Evolutionary conservation across 2,329 filamentous ascomycete genomes (phyloP), one percentile per base, ranked within the genome.

Genomic region (Stemphylium lycopersici): DNA sequence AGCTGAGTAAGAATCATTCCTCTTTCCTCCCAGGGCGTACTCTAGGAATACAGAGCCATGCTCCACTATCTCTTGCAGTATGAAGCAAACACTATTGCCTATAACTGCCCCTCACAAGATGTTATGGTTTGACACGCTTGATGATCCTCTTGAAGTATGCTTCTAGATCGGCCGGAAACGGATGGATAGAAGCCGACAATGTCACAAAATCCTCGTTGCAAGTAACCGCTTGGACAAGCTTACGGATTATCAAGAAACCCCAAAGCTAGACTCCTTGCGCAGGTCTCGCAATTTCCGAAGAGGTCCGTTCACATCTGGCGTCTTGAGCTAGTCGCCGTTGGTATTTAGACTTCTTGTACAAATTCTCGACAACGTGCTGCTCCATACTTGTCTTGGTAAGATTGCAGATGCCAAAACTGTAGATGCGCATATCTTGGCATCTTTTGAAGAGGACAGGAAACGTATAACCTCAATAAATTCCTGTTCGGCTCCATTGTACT

Each of bases 221-320:
- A 13, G 65, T 22, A 1, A 59, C 37, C 1, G 37, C 46, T 0
- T 12, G 2, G 2, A 26, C 33, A 2, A 46, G 33, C 7, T 46
- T 52, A 2, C 39, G 15, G 1, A 49, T 58, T 6, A 66, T 55
- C 1, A 68, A 45, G n/a, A 42, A 37, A 1, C 63, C 63, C 62
- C 63, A 68, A 1, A 66, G 50, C 49, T 63, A 66, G 1, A 63
- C 56, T 3, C 65, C 63, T 2, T 48, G 12, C 1, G 65, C 56
- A 8, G 52, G 58, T 0, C 50, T 16, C 5, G 50, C 42, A 12
- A 67, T 55, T 2, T 46, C 16, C 1, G 32, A 12, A 2, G 55
- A 41, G 1, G 61, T 41, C 2, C 15, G 3, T 31, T 3, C 13
- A 11, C 42, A 36, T 1, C 11, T 15, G 20, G 16, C 16, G 2